These are phyloP conservation scores for Trapa incisa DNA, from an alignment of 345 rosid genomes.

Conservation along the genomic window DNA sequence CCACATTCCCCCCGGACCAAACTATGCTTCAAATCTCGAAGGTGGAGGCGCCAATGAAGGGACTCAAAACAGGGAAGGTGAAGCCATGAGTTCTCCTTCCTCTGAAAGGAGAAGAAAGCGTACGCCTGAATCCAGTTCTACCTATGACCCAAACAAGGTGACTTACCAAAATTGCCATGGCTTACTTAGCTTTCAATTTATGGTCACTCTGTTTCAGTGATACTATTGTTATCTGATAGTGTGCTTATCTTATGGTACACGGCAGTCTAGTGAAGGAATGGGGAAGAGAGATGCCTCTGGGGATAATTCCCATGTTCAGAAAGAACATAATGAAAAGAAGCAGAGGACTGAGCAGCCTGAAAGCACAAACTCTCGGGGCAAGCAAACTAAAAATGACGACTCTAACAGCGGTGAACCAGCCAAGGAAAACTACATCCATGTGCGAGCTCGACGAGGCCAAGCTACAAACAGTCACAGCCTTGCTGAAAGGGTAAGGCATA, in stretches of 20 bases:
- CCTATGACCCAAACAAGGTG: conserved; percentile 49
- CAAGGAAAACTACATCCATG: conserved; percentile 73
- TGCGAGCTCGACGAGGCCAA: conserved; percentile 92
- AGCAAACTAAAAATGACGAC: conserved; percentile 43
- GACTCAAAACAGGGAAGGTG: conserved; percentile 28
- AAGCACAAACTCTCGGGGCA: conserved; percentile 28
- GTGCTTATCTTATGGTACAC: conserved; percentile 9
- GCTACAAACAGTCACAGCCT: conserved; percentile 97
- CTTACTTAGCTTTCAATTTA: not conserved
- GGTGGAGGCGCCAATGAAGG: conserved; percentile 21
- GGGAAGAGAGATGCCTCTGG: conserved; percentile 33
- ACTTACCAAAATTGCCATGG: not conserved
- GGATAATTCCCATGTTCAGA: conserved; percentile 23
- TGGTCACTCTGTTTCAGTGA: not conserved
- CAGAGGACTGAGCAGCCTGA: conserved; percentile 35
- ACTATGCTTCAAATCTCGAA: conserved; percentile 28
- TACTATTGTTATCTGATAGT: not conserved
- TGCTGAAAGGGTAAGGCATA: conserved; percentile 73
- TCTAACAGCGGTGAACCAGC: conserved; percentile 58
- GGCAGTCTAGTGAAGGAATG: conserved; percentile 43
- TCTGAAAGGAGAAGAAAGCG: conserved; percentile 49
- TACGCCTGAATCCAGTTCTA: conserved; percentile 26
- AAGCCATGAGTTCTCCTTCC: conserved; percentile 30
- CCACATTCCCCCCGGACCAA: conserved; percentile 16
- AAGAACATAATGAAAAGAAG: conserved; percentile 55